Percentiles rank a stretch among this genome's conserved stretches.
These are phyloP conservation scores for Benincasa hispida DNA, from an alignment of 306 rosid species.

Conservation along the genomic window DNA sequence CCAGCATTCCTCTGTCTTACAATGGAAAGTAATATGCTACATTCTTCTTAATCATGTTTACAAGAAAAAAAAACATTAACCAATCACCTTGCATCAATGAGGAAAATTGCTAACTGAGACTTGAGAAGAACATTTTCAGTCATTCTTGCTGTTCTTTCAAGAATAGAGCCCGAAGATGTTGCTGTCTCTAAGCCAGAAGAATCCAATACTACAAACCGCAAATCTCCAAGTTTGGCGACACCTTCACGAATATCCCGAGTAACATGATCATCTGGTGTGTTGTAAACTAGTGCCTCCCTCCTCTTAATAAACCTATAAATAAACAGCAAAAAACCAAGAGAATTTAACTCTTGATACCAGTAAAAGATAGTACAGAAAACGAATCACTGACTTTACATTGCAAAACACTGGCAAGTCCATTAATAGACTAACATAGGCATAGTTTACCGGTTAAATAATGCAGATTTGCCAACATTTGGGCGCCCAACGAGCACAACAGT, in stretches of 20 bases:
- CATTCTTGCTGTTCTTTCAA: constrained; percentile 71
- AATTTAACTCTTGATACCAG: not conserved
- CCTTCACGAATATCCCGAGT: constrained; percentile 92
- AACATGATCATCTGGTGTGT: constrained; percentile 88
- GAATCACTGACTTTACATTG: not conserved
- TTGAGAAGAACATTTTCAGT: constrained; percentile 53
- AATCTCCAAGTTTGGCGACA: constrained; percentile 72
- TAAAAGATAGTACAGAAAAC: not conserved
- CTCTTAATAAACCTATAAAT: constrained; percentile 53
- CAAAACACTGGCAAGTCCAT: not conserved
- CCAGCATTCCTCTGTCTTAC: not conserved
- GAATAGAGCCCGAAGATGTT: constrained; percentile 70
- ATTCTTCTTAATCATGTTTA: not conserved
- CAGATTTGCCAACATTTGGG: constrained; percentile 68
- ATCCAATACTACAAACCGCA: constrained; percentile 80
- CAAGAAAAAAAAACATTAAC: not conserved
- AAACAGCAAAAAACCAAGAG: not conserved
- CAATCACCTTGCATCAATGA: constrained; percentile 62
- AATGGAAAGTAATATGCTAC: not conserved
- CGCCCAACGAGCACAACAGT: constrained; percentile 53
- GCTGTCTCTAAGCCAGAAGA: constrained; percentile 85
- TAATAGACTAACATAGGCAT: not conserved
- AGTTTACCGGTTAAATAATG: constrained; percentile 56
- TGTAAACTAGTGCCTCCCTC: constrained; percentile 90
- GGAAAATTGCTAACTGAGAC: constrained; percentile 63